Base-by-base conservation (phyloP, 352 stramenopile genomes). In the Pilasporangium apinafurcum region DNA sequence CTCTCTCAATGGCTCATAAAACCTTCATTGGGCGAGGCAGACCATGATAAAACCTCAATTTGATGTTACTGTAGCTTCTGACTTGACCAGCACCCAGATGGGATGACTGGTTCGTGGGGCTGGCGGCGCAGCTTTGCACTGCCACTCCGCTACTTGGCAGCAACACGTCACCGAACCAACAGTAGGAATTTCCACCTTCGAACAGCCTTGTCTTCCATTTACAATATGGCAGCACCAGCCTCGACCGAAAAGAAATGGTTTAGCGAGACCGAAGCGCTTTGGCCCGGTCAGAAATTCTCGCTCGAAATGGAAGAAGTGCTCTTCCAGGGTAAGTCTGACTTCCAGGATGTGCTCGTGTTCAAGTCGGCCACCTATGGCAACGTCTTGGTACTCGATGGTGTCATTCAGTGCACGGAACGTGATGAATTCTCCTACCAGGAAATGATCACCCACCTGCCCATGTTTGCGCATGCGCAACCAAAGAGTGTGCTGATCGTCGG, bases 391-490 rank as follows among this genome's bases (percentile, higher is more conserved):
- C 78, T 99, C 27, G 97, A 99, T 69, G 96, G 96, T 39, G 95
- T 99, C 37, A 99, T 99, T 75, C 96, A 99, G 75, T 80, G 96
- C 32, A 99, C 97, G 24, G 96, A 99, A 65, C 76, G 93, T 26
- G 97, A 99, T 59, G 96, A 99, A 69, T 98, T 97, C 63, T 71
- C 92, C 34, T 99, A 99, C 77, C 96, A 99, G 75, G 97, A 99
- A 78, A 99, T 99, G 96, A 98, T 99, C 70, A 86, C 95, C 14
- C 96, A 99, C 69, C 76, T 99, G 42, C 96, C 96, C 8, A 78
- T 99, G 47, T 99, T 97, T 65, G 78, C 95, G 22, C 96, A 99
- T 65, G 79, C 79, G 18, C 74, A 95, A 65, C 97, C 97, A 21
- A 97, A 98, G 65, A 89, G 78, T 50, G 91, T 97, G 38, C 74